Conservation (phyloP, 805 yeast species). For the Starmerella asiatica region DNA sequence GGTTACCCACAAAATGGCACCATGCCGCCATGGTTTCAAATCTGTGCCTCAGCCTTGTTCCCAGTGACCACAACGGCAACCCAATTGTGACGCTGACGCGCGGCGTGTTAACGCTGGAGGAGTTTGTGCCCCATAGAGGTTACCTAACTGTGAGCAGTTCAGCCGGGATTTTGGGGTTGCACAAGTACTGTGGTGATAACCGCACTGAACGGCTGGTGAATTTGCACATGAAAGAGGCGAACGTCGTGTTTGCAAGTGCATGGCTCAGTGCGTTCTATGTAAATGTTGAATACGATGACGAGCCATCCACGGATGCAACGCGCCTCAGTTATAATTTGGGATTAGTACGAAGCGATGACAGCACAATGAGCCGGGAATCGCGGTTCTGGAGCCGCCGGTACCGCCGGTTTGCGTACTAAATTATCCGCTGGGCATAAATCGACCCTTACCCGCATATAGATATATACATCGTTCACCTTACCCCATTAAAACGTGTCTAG, state of each 20-base stretch:
- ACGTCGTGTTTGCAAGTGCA: slow-evolving; percentile 2
- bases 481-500: no score
- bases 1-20: slow-evolving; percentile 5
- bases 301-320: slow-evolving; percentile 1
- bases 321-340: background rate
- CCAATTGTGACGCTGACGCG: slow-evolving; percentile 8
- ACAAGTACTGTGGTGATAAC: background rate
- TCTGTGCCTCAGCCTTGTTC: slow-evolving; percentile 8
- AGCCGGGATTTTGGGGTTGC: slow-evolving; percentile 1
- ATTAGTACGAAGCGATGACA: slow-evolving; percentile 1
- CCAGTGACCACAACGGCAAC: slow-evolving; percentile 1
- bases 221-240: slow-evolving; percentile 5
- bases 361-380: slow-evolving; percentile 5
- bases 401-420: no score
- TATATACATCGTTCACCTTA: no score
- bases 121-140: slow-evolving; percentile 1
- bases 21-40: slow-evolving; percentile 14
- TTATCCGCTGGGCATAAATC: no score
- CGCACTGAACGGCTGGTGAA: background rate
- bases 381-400: slow-evolving; percentile 3
- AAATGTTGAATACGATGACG: background rate
- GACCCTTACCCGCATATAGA: no score
- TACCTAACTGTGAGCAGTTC: slow-evolving; percentile 1
- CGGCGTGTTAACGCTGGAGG: slow-evolving; percentile 2
- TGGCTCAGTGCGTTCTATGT: slow-evolving; percentile 8